Evolutionary conservation across 2,329 filamentous ascomycete genomes (phyloP), one percentile per base, ranked within the genome.

Genomic region (Sarocladiaceae sp.): DNA sequence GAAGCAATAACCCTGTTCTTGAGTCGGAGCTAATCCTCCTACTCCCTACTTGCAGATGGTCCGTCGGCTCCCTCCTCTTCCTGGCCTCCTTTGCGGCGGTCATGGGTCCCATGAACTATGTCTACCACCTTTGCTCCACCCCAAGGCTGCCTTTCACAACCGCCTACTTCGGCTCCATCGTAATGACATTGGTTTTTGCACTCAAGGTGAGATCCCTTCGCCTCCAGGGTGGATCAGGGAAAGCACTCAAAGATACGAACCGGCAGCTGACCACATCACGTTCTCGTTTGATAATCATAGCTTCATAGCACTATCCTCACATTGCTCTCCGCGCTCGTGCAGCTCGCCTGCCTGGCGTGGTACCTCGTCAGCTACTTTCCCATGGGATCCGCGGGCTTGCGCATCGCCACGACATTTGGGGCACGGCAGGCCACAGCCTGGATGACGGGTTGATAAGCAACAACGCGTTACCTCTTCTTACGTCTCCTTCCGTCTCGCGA

Each of bases 281-380:
- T 29, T 41, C n/a, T 41, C 37, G 29, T 19, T 15, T 29, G n/a
- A 7, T 27, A n/a, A 10, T 20, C 47, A 46, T 57, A 95, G 89
- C 81, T 95, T 52, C 85, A 85, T 61, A 91, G 76, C 60, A 89
- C 86, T 32, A 67, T 94, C 50, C 78, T 97, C 51, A 97, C 93
- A 13, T 72, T 97, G 45, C 70, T 96, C 51, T 85, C 89, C 18
- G 82, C 88, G 49, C 74, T 96, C 48, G 69, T 90, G 54, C 93
- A 98, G 63, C 73, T 97, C 45, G 82, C 83, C 44, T 86, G 85
- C 50, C 72, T 97, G 51, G 52, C 88, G 37, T 97, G 91, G 91
- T 97, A 97, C 67, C 74, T 96, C 37, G 82, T 97, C 64, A 95
- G 88, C 67, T 98, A 98, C 65, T 97, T 97, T 58, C 93, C 93